Base-by-base conservation (phyloP, 2,329 filamentous ascomycete species). In the Dothistroma septosporum region DNA sequence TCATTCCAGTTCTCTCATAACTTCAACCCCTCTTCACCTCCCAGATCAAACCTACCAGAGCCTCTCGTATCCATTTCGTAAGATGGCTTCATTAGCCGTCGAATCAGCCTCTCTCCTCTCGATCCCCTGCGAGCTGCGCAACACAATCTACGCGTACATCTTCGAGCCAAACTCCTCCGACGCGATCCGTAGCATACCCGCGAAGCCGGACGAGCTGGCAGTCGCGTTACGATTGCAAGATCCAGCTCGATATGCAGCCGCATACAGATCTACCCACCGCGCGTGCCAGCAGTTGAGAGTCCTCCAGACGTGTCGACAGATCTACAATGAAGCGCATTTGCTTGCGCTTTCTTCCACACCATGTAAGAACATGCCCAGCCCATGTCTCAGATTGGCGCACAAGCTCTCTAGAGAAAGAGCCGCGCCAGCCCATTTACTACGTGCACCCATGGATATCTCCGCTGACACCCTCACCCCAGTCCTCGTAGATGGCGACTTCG, bases 301-400 rank as follows among this genome's bases (percentile, higher is more conserved):
- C 41, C 65, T 69, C n/a, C 61, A 32, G 6, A 67, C 66, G 28
- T 70, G 68, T 61, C 59, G 56, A 24, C 68, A 70, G 53, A 68
- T 71, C 61, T 66, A 70, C 63, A 31, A 55, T 31, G 72, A 73
- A 68, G 68, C 70, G 19, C 61, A 67, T 31, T 67, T 74, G 11
- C 66, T 75, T 48, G 72, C 72, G 49, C 64, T 74, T 22, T 67
- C 64, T 41, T 61, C 61, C 16, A 69, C 70, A 0, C 61, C 68
- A 10, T 74, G 41, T 44, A 44, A 44, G 41, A 44, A 11, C n/a
- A 37, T 11, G 41, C 41, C 41, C n/a, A 6, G 8, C 4, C 12
- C 14, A 44, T 4, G 9, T 4, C 14, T 1, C n/a, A 44, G 14
- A n/a, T 28, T 6, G 6, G 2, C 24, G 3, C 2, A 2, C 24